Evolutionary conservation across 73 alveolate species (phyloP).

Genomic region (Durusdinium trenchii): DNA sequence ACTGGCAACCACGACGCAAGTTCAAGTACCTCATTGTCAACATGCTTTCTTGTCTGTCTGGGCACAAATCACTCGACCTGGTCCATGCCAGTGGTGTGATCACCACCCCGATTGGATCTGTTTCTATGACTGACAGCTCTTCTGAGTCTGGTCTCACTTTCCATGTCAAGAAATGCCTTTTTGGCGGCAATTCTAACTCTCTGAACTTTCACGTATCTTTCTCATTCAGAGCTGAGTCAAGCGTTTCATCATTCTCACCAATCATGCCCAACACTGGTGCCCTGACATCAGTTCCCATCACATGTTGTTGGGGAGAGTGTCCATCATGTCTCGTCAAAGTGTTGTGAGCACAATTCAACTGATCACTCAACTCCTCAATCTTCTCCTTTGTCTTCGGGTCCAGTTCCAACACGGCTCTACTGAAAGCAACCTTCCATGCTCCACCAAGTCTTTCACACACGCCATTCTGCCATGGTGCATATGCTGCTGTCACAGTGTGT

Average conservation of each 20-base stretch:
- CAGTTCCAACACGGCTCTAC: background rate
- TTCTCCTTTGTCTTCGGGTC: too few species aligned
- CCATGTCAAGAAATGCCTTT: background rate
- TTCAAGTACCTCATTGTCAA: too few species aligned
- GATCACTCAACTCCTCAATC: too few species aligned
- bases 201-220: background rate
- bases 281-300: background rate
- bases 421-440: background rate
- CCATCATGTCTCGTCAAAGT: background rate
- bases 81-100: background rate
- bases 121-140: background rate
- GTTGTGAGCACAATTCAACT: too few species aligned
- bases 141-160: background rate
- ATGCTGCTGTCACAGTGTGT: background rate
- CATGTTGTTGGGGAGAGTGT: slow-evolving; percentile 20
- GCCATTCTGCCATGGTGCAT: slow-evolving; percentile 24
- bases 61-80: too few species aligned
- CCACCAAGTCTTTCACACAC: background rate
- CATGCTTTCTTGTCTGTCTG: too few species aligned
- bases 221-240: background rate
- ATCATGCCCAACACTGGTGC: background rate
- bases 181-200: background rate
- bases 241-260: background rate
- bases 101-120: background rate
- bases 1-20: too few species aligned